phyloP scores from a whole-genome alignment of 2,329 filamentous ascomycete species.

The Penicillium sp. region DNA sequence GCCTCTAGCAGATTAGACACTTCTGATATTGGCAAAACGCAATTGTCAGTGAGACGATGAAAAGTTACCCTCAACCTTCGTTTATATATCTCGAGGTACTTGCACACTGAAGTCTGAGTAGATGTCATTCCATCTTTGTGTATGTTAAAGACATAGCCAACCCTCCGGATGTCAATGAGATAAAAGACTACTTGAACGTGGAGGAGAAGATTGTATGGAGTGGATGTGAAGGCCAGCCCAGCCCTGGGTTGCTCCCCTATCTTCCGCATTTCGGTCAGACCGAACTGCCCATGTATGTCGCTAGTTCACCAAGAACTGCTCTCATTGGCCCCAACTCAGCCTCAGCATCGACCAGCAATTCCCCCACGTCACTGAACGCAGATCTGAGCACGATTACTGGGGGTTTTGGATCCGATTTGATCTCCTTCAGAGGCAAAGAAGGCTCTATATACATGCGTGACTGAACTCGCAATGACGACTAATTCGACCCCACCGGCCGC shows the following conservation, averaged over 20 bases:
- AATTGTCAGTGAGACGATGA: too few relatives aligned
- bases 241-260: background rate
- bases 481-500: conserved; percentile 10
- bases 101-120: too few relatives aligned
- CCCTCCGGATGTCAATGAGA: background rate
- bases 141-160: background rate
- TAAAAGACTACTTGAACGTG: background rate
- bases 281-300: background rate
- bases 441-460: background rate
- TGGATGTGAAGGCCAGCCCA: background rate
- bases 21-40: too few relatives aligned
- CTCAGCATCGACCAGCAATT: conserved; percentile 1
- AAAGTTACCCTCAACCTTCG: too few relatives aligned
- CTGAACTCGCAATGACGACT: conserved; percentile 18
- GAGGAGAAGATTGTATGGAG: background rate
- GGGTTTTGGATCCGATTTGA: background rate
- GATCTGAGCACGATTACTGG: background rate
- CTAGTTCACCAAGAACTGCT: background rate
- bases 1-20: too few relatives aligned
- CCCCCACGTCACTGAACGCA: background rate
- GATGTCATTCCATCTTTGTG: too few relatives aligned
- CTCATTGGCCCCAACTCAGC: conserved; percentile 1
- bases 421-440: background rate
- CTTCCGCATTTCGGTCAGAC: background rate
- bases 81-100: too few relatives aligned